Base-by-base conservation (phyloP, 2,329 filamentous ascomycete species). In the Cytospora mali region DNA sequence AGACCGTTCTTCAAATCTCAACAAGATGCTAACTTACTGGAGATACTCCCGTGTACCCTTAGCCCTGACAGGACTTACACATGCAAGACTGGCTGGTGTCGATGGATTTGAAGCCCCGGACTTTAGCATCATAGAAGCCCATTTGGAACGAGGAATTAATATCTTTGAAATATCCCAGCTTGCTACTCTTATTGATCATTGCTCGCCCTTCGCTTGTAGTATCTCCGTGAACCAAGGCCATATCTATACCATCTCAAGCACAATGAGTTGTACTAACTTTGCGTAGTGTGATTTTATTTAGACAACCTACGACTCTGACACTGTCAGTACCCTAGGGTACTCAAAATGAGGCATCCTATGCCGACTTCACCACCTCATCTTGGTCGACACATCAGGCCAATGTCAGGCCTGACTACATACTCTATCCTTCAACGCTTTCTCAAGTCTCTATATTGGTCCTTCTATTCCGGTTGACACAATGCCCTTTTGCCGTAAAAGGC, bases 301-400 rank as follows among this genome's bases (percentile, higher is more conserved):
- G 13, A 9, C 21, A 4, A 11, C 61, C 6, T 68, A 58, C n/a
- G 63, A 66, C 3, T 49, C 58, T 16, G 61, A 52, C 6, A 54
- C 62, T 9, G 62, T 69, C 11, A 61, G 62, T 11, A 51, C 46
- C 3, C 42, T 29, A 6, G 52, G 62, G 62, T 11, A 51, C 46
- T 5, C 42, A 35, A 6, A 48, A 39, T 2, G 61, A 62, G 4
- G 10, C 27, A 4, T 23, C 21, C 7, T 68, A 61, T 31, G 18
- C 46, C 6, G 53, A 33, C 10, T 67, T 68, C 52, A 57, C 55
- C 6, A 39, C 39, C 13, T 52, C 55, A 6, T 68, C 61, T 25
- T 67, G 66, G 66, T 68, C 66, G 6, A 5, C 35, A 4, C 55
- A 62, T 16, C 67, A 69, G 50, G 58, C 50, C 27, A 55, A 64